Evolutionary conservation across 768 basidiomycete species (phyloP).

Genomic region (Leccinum rimulosum): DNA sequence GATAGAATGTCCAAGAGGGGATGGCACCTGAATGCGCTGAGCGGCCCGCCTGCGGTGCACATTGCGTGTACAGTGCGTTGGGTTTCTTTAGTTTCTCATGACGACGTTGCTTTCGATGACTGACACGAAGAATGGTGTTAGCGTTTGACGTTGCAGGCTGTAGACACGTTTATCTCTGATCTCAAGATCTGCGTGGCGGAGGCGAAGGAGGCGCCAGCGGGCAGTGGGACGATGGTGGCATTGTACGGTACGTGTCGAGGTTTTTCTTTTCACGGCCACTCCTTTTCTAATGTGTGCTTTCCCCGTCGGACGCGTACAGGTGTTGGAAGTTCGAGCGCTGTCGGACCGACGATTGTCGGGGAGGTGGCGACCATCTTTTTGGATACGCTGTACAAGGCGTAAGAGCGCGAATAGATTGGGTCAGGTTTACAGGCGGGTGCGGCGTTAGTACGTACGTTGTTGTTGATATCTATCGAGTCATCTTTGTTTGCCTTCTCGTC

Average conservation of each 20-base stretch:
- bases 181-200: constrained; percentile 74
- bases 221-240: constrained; percentile 86
- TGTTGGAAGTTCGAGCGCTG: constrained; percentile 76
- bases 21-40: constrained; percentile 90
- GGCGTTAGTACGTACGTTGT: not conserved
- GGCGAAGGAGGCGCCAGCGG: constrained; percentile 58
- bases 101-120: not conserved
- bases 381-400: constrained; percentile 81
- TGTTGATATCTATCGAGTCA: not conserved
- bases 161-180: constrained; percentile 81
- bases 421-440: too few species aligned
- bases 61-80: constrained; percentile 85
- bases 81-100: too few species aligned
- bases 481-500: not conserved
- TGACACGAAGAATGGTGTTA: constrained; percentile 27
- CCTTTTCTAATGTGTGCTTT: too few species aligned
- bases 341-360: constrained; percentile 78
- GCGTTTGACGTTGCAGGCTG: constrained; percentile 75
- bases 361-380: constrained; percentile 77
- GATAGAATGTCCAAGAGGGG: constrained; percentile 83
- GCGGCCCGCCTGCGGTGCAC: constrained; percentile 79
- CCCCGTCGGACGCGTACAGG: constrained; percentile 40
- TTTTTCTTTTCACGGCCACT: not conserved
- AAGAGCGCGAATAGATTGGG: not conserved
- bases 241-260: constrained; percentile 68